phyloP scores from a whole-genome alignment of 2,329 filamentous ascomycete genomes.

The Rhinocladiella similis region DNA sequence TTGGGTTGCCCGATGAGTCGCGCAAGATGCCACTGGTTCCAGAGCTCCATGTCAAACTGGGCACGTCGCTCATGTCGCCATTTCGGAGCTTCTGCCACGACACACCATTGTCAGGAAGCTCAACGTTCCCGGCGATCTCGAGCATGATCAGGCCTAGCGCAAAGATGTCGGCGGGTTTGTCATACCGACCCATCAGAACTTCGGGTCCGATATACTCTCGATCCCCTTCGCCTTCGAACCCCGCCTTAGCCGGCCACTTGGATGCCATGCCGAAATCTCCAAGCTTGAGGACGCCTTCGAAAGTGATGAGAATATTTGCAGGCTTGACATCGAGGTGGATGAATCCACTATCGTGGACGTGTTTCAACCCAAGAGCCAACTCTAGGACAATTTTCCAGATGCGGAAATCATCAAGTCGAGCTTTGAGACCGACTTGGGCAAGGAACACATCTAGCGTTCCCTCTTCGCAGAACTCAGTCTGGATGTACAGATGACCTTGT shows the following conservation, averaged over 20 bases:
- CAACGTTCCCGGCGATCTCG: slow-evolving; percentile 91
- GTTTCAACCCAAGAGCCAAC: slow-evolving; percentile 76
- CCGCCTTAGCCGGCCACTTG: slow-evolving; percentile 70
- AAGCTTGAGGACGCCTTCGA: slow-evolving; percentile 66
- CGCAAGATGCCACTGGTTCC: slow-evolving; percentile 69
- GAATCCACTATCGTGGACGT: slow-evolving; percentile 86
- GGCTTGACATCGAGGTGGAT: slow-evolving; percentile 68
- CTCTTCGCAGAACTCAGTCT: slow-evolving; percentile 95
- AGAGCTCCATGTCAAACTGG: slow-evolving; percentile 78
- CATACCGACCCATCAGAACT: slow-evolving; percentile 80
- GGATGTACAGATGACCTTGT: slow-evolving; percentile 84
- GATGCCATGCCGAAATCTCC: slow-evolving; percentile 73
- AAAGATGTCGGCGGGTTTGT: slow-evolving; percentile 91
- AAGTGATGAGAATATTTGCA: slow-evolving; percentile 66
- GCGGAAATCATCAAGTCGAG: slow-evolving; percentile 90
- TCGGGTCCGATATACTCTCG: slow-evolving; percentile 95
- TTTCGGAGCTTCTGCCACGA: slow-evolving; percentile 88
- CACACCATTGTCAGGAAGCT: slow-evolving; percentile 87
- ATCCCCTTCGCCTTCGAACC: slow-evolving; percentile 88
- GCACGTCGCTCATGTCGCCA: slow-evolving; percentile 85
- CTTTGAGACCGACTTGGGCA: slow-evolving; percentile 76
- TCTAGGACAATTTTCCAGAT: slow-evolving; percentile 98
- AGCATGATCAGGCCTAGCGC: slow-evolving; percentile 91
- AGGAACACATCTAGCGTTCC: slow-evolving; percentile 87
- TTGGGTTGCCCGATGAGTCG: slow-evolving; percentile 71